phyloP scores from a whole-genome alignment of 2,329 filamentous ascomycete species.

The Fusarium tanahbumbuense region DNA sequence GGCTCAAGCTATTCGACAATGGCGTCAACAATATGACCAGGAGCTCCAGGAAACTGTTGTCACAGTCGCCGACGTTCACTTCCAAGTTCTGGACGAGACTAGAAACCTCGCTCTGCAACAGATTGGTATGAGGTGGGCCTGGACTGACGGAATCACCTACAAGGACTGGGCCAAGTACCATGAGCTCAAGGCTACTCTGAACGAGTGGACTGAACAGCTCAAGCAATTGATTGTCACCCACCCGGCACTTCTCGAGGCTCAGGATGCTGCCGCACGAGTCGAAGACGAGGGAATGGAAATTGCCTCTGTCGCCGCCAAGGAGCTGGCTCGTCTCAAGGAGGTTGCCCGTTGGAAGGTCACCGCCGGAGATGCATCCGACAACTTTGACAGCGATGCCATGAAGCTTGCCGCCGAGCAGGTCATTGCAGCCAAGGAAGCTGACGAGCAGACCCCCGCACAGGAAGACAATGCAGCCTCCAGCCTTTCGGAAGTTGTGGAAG shows the following conservation, averaged over 20 bases:
- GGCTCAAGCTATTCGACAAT: conserved; percentile 80
- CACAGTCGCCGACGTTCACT: conserved; percentile 80
- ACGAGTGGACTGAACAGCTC: conserved; percentile 86
- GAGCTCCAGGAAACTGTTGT: conserved; percentile 76
- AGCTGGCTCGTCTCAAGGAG: conserved; percentile 83
- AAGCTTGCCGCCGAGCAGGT: conserved; percentile 64
- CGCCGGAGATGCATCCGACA: conserved; percentile 77
- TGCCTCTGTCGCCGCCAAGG: conserved; percentile 81
- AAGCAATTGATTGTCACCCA: conserved; percentile 80
- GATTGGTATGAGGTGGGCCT: conserved; percentile 94
- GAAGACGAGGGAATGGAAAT: conserved; percentile 84
- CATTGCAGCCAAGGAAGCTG: conserved; percentile 40
- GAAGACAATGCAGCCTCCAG: conserved; percentile 41
- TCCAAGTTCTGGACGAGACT: conserved; percentile 84
- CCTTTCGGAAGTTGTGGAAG: conserved; percentile 23
- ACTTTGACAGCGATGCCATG: conserved; percentile 78
- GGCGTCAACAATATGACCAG: conserved; percentile 78
- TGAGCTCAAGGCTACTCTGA: conserved; percentile 82
- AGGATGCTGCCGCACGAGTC: conserved; percentile 73
- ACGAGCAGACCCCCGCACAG: conserved; percentile 39
- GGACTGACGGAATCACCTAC: conserved; percentile 95
- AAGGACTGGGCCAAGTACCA: conserved; percentile 98
- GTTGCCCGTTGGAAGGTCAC: conserved; percentile 86
- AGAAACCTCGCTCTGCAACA: conserved; percentile 88
- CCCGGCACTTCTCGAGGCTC: conserved; percentile 74